A percentile compares a stretch with the other conserved stretches of the same genome.
phyloP scores from a whole-genome alignment of 208 protist genomes.

The Jaenimonas drosophilae region DNA sequence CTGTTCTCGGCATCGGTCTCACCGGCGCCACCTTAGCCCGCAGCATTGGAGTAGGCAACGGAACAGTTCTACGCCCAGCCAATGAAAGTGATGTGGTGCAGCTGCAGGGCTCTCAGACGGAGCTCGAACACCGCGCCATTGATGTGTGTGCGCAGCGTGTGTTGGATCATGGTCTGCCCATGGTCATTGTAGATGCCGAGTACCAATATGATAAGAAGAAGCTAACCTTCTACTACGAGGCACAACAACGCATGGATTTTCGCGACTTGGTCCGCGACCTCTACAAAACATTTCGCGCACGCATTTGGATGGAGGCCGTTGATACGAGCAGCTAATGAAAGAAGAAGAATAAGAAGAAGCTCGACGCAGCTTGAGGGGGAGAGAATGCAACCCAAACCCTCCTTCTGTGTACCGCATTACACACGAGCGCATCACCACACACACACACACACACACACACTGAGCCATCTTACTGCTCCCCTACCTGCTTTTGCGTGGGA shows the following conservation, averaged over 20 bases:
- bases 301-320: slow-evolving; percentile 88
- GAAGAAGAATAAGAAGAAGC: not conserved
- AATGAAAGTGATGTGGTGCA: slow-evolving; percentile 48
- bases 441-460: not conserved
- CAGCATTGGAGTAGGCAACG: slow-evolving; percentile 63
- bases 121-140: slow-evolving; percentile 71
- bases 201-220: slow-evolving; percentile 91
- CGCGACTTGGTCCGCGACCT: slow-evolving; percentile 80
- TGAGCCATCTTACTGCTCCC: too few species aligned
- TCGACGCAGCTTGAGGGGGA: not conserved
- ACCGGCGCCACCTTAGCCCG: slow-evolving; percentile 41
- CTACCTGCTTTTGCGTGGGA: too few species aligned
- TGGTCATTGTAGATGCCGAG: slow-evolving; percentile 87
- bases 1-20: slow-evolving; percentile 45
- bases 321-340: slow-evolving; percentile 10
- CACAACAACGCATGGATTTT: slow-evolving; percentile 84
- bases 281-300: slow-evolving; percentile 80
- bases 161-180: slow-evolving; percentile 71
- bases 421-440: not conserved
- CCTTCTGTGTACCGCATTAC: not conserved
- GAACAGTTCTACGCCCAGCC: slow-evolving; percentile 65
- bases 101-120: slow-evolving; percentile 60
- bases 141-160: slow-evolving; percentile 73
- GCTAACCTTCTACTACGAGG: slow-evolving; percentile 88
- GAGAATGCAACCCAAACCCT: not conserved